Evolutionary conservation across 164 flowering plant genomes (phyloP), one percentile per base, ranked within the genome.

Genomic region (Platanus orientalis): DNA sequence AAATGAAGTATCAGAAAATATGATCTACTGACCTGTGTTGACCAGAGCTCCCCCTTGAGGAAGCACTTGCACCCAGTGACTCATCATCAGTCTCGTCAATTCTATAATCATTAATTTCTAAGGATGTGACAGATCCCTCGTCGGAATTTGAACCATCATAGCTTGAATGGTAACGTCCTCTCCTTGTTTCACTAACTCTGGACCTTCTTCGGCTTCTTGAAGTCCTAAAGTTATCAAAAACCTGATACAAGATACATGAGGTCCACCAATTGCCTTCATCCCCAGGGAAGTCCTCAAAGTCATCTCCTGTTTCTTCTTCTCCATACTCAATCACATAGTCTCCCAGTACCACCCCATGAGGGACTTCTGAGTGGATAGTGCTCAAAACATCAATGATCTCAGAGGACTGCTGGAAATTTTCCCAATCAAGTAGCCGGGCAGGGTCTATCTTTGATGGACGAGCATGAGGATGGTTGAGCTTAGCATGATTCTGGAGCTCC

Each of bases 291-390:
- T 90, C 90, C 58, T 89, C 98, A 78, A 77, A 87, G 64, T 91
- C 98, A 74, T 86, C 93, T 32, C 77, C 89, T 19, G 82, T 78
- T 11, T 83, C 92, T 68, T 83, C 84, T 57, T 86, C 95, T 36
- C 96, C 96, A 80, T 91, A 87, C 68, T 94, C 98, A 65, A 94
- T 94, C 59, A 94, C 91, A 74, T 94, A 94, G 69, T 94, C 98
- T 20, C 98, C 98, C 47, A 93, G 60, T 68, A 93, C 97, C 52
- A 90, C 98, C 0, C 97, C 97, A 47, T 81, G 87, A 13, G 98
- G 96, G 19, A 86, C 86, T 78, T 94, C 96, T 54, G 96, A 82
- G 68, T 89, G 96, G 28, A 91, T 94, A 25, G 96, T 94, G 71
- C 92, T 90, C 69, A 93, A 68, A 56, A 93, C 98, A 80, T 93